Percentiles rank a stretch among this genome's conserved stretches.
Conservation (phyloP, 805 yeast species). For the Diddensiella caesifluorescens region DNA sequence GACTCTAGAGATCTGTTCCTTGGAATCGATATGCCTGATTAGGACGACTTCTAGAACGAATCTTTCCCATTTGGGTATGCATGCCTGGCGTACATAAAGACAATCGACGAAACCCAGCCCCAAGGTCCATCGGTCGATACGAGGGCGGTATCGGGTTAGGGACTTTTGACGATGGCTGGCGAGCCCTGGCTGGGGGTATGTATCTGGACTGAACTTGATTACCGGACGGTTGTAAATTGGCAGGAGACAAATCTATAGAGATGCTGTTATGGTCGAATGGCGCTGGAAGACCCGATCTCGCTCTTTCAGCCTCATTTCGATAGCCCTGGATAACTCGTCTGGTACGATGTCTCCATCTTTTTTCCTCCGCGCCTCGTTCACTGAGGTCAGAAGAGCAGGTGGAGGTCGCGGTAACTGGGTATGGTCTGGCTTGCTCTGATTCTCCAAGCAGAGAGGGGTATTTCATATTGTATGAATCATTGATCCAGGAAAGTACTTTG, state of each 20-base stretch:
- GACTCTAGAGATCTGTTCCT: neutral
- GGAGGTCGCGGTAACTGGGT: constrained; percentile 8
- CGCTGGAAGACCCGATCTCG: neutral
- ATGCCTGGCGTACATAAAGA: neutral
- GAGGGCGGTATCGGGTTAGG: neutral
- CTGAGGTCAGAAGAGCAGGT: constrained; percentile 5
- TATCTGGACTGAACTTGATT: neutral
- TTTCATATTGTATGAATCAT: neutral
- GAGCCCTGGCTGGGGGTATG: neutral
- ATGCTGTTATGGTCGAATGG: neutral
- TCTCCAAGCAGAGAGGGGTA: constrained; percentile 1
- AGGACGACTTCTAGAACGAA: too few relatives aligned
- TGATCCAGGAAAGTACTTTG: constrained; percentile 9
- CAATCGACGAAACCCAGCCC: neutral
- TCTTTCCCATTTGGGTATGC: neutral
- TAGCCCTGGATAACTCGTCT: constrained; percentile 1
- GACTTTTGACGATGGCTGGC: too few relatives aligned
- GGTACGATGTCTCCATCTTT: constrained; percentile 7
- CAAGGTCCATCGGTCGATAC: neutral
- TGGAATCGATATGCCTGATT: neutral
- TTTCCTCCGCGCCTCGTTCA: constrained; percentile 4
- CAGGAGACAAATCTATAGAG: neutral
- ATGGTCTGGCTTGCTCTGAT: neutral
- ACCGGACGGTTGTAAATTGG: neutral
- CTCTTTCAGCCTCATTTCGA: constrained; percentile 4